phyloP scores from a whole-genome alignment of 495 filamentous ascomycete species.

The Evernia prunastri region DNA sequence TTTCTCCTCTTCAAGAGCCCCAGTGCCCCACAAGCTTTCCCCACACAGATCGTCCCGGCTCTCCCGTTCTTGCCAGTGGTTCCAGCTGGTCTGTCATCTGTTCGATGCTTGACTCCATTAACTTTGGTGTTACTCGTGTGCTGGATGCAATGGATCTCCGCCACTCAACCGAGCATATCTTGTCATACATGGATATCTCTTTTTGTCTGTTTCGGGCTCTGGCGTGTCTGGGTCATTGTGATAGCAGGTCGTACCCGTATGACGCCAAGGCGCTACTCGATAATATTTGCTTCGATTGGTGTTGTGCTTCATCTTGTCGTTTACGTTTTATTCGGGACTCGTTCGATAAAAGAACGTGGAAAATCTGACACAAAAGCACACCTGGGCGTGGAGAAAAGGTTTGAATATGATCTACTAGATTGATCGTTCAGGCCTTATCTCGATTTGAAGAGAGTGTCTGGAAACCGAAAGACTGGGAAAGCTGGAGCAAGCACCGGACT shows the following conservation, averaged over 20 bases:
- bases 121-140: neutral
- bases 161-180: neutral
- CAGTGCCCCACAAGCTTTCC: neutral
- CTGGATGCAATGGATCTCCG: neutral
- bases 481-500: neutral
- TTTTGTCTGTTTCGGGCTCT: neutral
- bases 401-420: no score
- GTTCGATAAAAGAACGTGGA: neutral
- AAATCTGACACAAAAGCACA: neutral
- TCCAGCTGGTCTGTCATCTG: neutral
- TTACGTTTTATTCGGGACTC: neutral
- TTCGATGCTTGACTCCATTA: neutral
- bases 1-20: neutral
- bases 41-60: slow-evolving; percentile 1
- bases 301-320: neutral
- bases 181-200: neutral
- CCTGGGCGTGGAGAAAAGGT: neutral
- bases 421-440: no score
- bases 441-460: neutral
- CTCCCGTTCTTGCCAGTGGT: neutral
- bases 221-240: neutral
- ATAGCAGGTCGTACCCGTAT: neutral
- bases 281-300: neutral
- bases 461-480: neutral
- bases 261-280: slow-evolving; percentile 1